These are phyloP conservation scores for Pseudogymnoascus sp. DNA, from an alignment of 2,329 filamentous ascomycete genomes.

Conservation along the genomic window DNA sequence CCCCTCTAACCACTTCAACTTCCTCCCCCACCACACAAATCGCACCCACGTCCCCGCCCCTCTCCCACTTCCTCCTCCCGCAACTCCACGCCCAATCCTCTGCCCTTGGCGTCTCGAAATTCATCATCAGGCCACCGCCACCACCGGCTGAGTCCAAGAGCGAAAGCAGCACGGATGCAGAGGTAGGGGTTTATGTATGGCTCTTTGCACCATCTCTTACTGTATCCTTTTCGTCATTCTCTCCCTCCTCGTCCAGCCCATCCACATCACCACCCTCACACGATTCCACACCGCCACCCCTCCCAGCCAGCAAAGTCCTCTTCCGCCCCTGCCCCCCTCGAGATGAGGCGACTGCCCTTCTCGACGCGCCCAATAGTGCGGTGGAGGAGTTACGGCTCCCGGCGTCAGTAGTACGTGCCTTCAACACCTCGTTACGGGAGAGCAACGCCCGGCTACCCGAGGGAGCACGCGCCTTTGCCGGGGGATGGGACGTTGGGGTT, in stretches of 20 bases:
- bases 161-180: background rate
- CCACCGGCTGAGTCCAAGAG: background rate
- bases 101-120: constrained; percentile 11
- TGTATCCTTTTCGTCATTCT: background rate
- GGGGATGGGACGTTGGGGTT: constrained; percentile 59
- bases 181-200: background rate
- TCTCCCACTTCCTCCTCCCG: constrained; percentile 6
- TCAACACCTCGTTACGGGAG: constrained; percentile 37
- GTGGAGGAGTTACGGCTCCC: constrained; percentile 55
- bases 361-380: constrained; percentile 41
- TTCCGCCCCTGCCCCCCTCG: background rate
- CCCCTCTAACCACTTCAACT: background rate
- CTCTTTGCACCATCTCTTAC: constrained; percentile 6
- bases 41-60: background rate
- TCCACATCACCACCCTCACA: constrained; percentile 38
- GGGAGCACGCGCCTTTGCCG: constrained; percentile 48
- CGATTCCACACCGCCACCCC: background rate
- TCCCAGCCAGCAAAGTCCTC: background rate
- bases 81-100: constrained; percentile 11
- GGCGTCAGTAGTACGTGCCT: constrained; percentile 37
- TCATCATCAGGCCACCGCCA: constrained; percentile 1
- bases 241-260: background rate
- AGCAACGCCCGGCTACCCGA: constrained; percentile 48
- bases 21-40: background rate
- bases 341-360: constrained; percentile 46